Conservation (phyloP, 2,329 filamentous ascomycete species). For the Nannizziopsis arthrosporioides region DNA sequence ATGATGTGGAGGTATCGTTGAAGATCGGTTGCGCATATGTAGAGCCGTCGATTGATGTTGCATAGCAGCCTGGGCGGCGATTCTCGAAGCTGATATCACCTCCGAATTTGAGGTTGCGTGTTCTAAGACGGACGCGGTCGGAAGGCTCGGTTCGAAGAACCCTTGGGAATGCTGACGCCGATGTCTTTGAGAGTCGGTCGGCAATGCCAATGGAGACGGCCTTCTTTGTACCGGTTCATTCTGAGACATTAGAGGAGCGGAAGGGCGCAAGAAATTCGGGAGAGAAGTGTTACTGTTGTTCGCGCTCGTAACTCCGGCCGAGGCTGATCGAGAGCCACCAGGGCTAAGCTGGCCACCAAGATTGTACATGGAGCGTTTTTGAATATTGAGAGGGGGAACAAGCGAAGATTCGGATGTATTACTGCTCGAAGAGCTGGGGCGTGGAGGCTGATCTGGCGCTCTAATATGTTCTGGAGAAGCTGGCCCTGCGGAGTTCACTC, state of each 20-base stretch:
- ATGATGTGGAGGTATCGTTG: constrained; percentile 36
- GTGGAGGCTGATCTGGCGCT: constrained; percentile 23
- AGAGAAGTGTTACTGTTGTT: constrained; percentile 28
- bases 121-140: constrained; percentile 39
- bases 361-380: constrained; percentile 29
- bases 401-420: constrained; percentile 37
- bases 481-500: constrained; percentile 16
- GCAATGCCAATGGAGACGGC: constrained; percentile 27
- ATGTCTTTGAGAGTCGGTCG: constrained; percentile 29
- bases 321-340: constrained; percentile 22
- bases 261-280: constrained; percentile 25
- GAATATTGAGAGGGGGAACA: constrained; percentile 33
- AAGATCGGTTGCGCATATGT: constrained; percentile 44
- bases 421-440: constrained; percentile 36
- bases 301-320: constrained; percentile 18
- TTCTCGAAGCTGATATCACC: constrained; percentile 48
- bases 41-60: constrained; percentile 35
- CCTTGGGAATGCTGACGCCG: constrained; percentile 50
- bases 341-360: constrained; percentile 21
- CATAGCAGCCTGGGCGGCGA: constrained; percentile 57
- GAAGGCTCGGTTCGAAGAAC: constrained; percentile 55
- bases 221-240: constrained; percentile 26
- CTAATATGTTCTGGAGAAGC: constrained; percentile 13
- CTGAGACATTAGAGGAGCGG: constrained; percentile 30
- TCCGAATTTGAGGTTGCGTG: constrained; percentile 29